Percentiles rank a stretch among this genome's conserved stretches.
phyloP scores from a whole-genome alignment of 768 basidiomycete genomes.

The Rossbeevera mucosa region DNA sequence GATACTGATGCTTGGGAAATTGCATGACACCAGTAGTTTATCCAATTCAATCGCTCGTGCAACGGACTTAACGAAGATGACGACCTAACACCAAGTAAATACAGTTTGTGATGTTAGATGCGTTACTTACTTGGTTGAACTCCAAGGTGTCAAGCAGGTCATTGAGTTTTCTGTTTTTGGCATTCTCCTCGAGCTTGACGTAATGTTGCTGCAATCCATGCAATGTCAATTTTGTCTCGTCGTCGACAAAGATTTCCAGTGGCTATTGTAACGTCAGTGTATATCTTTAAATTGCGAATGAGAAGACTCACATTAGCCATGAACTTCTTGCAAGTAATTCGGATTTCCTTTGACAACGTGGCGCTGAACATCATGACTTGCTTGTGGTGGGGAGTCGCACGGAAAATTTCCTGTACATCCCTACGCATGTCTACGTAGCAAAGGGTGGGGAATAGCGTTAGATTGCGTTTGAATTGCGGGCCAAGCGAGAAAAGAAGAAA shows the following conservation, averaged over 20 bases:
- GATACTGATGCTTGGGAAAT: constrained; percentile 97
- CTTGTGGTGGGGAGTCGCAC: constrained; percentile 97
- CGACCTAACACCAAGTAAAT: constrained; percentile 57
- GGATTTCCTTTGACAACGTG: constrained; percentile 93
- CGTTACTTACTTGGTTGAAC: constrained; percentile 82
- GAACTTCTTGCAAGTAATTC: constrained; percentile 98
- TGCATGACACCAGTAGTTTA: constrained; percentile 92
- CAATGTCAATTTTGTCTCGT: constrained; percentile 96
- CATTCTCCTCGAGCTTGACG: constrained; percentile 91
- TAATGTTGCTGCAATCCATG: constrained; percentile 99
- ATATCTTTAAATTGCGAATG: background rate
- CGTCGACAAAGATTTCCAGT: constrained; percentile 98
- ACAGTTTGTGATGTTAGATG: background rate
- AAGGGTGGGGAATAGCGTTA: constrained; percentile 60
- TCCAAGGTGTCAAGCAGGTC: constrained; percentile 93
- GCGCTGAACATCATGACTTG: constrained; percentile 99
- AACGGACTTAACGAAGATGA: constrained; percentile 99
- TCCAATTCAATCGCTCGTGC: constrained; percentile 95
- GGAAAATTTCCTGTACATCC: constrained; percentile 99
- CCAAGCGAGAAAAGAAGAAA: constrained; percentile 48
- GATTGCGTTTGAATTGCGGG: constrained; percentile 49
- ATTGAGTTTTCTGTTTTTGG: constrained; percentile 96
- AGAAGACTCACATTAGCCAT: constrained; percentile 87
- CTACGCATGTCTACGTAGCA: constrained; percentile 92
- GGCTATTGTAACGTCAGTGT: constrained; percentile 51